Percentiles rank a stretch among this genome's conserved stretches.
Evolutionary conservation across 768 basidiomycete genomes (phyloP).

Genomic region (Udeniomyces megalosporus): DNA sequence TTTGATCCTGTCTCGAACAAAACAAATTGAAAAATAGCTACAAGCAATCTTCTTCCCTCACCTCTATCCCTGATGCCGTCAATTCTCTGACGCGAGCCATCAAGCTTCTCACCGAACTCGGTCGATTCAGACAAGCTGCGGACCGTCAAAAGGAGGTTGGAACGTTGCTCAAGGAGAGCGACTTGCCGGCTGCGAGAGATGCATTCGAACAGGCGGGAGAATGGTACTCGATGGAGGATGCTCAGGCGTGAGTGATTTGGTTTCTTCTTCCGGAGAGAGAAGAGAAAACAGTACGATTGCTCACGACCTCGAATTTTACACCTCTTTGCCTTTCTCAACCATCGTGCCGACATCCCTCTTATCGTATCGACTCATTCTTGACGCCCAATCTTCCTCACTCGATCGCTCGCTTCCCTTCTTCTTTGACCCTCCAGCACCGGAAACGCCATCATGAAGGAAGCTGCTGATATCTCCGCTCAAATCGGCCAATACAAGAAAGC

Average conservation of each 20-base stretch:
- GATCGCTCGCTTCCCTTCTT: constrained; percentile 1
- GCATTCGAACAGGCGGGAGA: constrained; percentile 83
- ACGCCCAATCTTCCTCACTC: background rate
- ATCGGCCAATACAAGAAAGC: constrained; percentile 71
- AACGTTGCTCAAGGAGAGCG: constrained; percentile 15
- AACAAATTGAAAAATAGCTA: background rate
- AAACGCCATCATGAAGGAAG: constrained; percentile 88
- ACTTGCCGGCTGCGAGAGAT: constrained; percentile 66
- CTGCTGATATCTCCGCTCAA: constrained; percentile 85
- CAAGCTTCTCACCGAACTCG: constrained; percentile 58
- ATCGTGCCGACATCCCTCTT: constrained; percentile 11
- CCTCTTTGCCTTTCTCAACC: background rate
- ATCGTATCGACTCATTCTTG: background rate
- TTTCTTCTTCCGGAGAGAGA: background rate
- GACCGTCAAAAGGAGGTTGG: constrained; percentile 60
- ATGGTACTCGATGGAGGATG: constrained; percentile 97
- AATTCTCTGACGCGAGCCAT: constrained; percentile 74
- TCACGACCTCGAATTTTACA: background rate
- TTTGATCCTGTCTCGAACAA: background rate
- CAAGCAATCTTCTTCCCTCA: constrained; percentile 14
- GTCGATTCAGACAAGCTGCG: constrained; percentile 91
- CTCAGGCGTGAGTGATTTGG: constrained; percentile 66
- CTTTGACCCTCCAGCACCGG: constrained; percentile 49
- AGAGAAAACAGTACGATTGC: background rate
- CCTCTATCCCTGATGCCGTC: constrained; percentile 55